A percentile compares a stretch with the other conserved stretches of the same genome.
phyloP scores from a whole-genome alignment of 2,329 filamentous ascomycete genomes.

The Aotearoamyces nothofagi region DNA sequence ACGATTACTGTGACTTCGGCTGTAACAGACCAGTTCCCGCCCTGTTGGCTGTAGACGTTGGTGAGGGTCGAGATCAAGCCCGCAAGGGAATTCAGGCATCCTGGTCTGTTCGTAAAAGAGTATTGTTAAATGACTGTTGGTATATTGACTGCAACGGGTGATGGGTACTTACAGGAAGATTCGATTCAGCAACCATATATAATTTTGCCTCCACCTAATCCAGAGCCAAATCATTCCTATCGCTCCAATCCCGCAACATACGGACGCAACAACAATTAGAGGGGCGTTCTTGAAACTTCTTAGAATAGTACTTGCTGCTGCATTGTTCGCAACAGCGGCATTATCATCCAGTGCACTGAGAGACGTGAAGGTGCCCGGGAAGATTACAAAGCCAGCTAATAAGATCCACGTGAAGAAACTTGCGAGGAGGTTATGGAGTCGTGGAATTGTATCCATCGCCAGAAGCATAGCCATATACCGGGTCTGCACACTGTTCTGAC shows the following conservation, averaged over 20 bases:
- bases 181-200: constrained; percentile 14
- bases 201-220: constrained; percentile 9
- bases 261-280: constrained; percentile 10
- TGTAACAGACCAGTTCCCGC: constrained; percentile 12
- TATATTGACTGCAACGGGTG: neutral
- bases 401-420: constrained; percentile 15
- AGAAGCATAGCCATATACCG: constrained; percentile 17
- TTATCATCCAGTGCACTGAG: constrained; percentile 4
- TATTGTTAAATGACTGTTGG: neutral
- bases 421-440: constrained; percentile 15
- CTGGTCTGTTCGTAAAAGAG: constrained; percentile 7
- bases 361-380: constrained; percentile 16
- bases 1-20: constrained; percentile 14
- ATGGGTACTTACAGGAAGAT: constrained; percentile 10
- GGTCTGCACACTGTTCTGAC: constrained; percentile 13
- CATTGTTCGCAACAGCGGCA: constrained; percentile 2
- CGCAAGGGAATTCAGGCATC: constrained; percentile 12
- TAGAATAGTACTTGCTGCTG: constrained; percentile 6
- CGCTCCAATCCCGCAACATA: constrained; percentile 12
- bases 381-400: constrained; percentile 16
- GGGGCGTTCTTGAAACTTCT: constrained; percentile 11
- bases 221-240: constrained; percentile 14
- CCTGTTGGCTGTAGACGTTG: constrained; percentile 12
- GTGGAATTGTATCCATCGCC: constrained; percentile 14
- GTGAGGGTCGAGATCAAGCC: constrained; percentile 15